These are phyloP conservation scores for Lecanicillium sp. DNA, from an alignment of 2,329 filamentous ascomycete species.

Conservation along the genomic window DNA sequence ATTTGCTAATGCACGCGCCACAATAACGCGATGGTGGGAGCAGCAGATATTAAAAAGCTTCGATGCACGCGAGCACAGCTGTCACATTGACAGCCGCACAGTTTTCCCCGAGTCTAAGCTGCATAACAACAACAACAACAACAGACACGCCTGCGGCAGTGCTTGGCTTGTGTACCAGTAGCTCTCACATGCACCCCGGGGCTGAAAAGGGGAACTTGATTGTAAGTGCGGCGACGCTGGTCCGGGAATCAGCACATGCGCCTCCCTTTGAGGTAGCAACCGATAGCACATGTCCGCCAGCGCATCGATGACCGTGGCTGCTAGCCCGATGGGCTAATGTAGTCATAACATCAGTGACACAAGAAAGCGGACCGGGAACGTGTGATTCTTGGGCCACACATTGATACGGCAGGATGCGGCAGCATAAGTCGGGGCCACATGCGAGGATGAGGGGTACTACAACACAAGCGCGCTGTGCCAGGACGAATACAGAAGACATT, in stretches of 20 bases:
- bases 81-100: too few species aligned
- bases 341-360: neutral
- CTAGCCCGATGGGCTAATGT: neutral
- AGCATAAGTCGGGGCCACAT: neutral
- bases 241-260: neutral
- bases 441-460: neutral
- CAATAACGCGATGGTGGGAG: too few species aligned
- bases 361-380: too few species aligned
- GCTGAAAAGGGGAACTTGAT: neutral
- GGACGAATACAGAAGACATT: neutral
- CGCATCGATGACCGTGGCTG: neutral
- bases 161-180: neutral
- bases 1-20: too few species aligned
- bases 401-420: neutral
- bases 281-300: neutral
- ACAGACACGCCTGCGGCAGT: neutral
- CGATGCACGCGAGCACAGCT: too few species aligned
- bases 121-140: too few species aligned
- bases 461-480: neutral
- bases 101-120: too few species aligned
- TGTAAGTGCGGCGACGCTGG: neutral
- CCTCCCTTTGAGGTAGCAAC: neutral
- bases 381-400: neutral
- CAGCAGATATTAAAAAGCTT: too few species aligned
- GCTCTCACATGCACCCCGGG: slow-evolving; percentile 4